These are phyloP conservation scores for Moringa oleifera DNA, from an alignment of 345 rosid genomes.

Conservation along the genomic window DNA sequence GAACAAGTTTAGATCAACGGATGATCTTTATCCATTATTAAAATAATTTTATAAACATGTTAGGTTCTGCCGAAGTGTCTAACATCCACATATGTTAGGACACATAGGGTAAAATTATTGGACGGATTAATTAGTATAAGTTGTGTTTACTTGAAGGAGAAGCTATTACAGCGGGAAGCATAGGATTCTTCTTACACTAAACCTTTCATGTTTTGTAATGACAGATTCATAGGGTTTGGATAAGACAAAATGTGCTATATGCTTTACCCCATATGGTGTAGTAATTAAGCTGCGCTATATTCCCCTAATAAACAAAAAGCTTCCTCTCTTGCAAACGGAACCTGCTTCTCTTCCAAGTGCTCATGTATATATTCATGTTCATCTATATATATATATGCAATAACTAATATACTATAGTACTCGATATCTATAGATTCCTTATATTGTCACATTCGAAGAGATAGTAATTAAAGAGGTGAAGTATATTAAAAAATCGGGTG, in stretches of 20 bases:
- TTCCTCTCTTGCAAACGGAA: not conserved
- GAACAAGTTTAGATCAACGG: too few species aligned
- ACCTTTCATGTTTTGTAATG: slow-evolving; percentile 13
- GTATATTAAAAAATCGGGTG: slow-evolving; percentile 7
- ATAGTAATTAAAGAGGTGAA: too few species aligned
- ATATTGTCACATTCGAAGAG: too few species aligned
- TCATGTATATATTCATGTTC: slow-evolving; percentile 12
- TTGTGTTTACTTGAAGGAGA: not conserved
- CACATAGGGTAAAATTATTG: not conserved
- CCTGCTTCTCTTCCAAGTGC: not conserved
- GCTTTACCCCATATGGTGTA: not conserved
- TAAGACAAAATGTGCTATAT: slow-evolving; percentile 35
- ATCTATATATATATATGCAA: too few species aligned
- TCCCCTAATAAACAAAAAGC: slow-evolving; percentile 1
- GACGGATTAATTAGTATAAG: slow-evolving; percentile 22
- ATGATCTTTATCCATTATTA: too few species aligned
- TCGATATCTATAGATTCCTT: too few species aligned
- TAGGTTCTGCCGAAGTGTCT: too few species aligned
- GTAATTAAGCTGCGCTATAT: slow-evolving; percentile 14
- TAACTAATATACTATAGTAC: too few species aligned
- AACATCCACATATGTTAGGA: too few species aligned
- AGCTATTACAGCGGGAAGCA: not conserved
- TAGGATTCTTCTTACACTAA: slow-evolving; percentile 17
- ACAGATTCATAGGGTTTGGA: slow-evolving; percentile 29
- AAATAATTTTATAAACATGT: too few species aligned